Evolutionary conservation across 805 yeast genomes (phyloP), one percentile per base, ranked within the genome.

Genomic region (Zygoascus biomembranicola): DNA sequence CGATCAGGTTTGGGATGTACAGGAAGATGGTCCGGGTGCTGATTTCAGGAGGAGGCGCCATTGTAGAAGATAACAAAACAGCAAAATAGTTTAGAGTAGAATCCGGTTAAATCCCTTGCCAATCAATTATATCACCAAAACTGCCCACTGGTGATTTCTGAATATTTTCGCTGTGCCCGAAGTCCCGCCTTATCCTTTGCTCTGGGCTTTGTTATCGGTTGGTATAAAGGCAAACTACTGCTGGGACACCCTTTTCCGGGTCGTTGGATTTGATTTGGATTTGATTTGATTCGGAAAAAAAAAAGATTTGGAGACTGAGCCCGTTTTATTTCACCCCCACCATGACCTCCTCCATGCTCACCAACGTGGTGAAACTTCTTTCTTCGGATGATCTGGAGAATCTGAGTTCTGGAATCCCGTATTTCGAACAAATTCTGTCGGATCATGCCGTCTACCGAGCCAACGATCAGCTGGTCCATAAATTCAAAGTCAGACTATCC

Each of bases 1-100:
- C 99, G 61, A 94, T 92, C 61, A 87, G 74, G 69, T 94, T 94
- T 10, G 99, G 99, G 51, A 92, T 84, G 69, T 81, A 94, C 59
- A 83, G 72, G 68, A 87, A 81, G 51, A 92, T 82, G 57, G 83
- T 80, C 31, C 67, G 62, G 2, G 79, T 67, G 13, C 85, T 75
- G 43, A 71, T 46, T 32, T 43, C 49, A 3, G 44, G 28, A 23
- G 28, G 28, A 23, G 28, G 6, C 28, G 28, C 28, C 28, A 23
- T 23, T 23, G 28, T 23, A 23, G 28, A 23, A 23, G 28, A 23
- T 23, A 23, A 23, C 28, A 23, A n/a, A n/a, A 23, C 28, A 23
- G 6, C 28, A 23, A 23, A 23, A 23, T 23, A 23, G 3, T 23
- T 23, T 23, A 3, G 3, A 23, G 28, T 23, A 23, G 6, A 4